Conservation (phyloP, 495 filamentous ascomycete species). For the Rostrohypoxylon terebratum region DNA sequence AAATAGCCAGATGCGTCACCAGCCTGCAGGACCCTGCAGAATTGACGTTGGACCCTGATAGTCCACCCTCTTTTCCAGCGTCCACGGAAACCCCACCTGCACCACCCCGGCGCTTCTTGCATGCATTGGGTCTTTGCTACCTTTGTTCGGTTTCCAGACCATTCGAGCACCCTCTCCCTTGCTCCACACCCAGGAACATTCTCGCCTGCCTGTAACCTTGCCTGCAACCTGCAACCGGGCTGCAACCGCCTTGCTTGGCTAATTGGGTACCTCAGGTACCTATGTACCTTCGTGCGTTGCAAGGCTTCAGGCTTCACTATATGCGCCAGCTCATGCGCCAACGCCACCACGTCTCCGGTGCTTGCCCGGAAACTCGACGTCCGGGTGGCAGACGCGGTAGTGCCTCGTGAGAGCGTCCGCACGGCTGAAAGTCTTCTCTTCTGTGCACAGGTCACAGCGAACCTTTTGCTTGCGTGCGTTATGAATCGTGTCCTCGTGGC, state of each 20-base stretch:
- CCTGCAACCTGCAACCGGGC: constrained; percentile 8
- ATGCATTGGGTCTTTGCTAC: constrained; percentile 30
- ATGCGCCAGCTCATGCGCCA: constrained; percentile 42
- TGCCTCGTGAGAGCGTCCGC: constrained; percentile 93
- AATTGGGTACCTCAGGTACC: constrained; percentile 5
- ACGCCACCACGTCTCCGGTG: constrained; percentile 56
- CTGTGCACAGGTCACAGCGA: constrained; percentile 93
- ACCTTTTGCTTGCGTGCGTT: constrained; percentile 95
- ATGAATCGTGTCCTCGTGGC: constrained; percentile 98
- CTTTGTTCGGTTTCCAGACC: constrained; percentile 30
- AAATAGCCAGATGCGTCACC: constrained; percentile 41
- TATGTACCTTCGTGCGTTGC: constrained; percentile 6
- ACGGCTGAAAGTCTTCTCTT: constrained; percentile 95
- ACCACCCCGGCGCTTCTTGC: constrained; percentile 16
- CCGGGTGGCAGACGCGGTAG: constrained; percentile 89
- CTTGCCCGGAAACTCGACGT: constrained; percentile 83
- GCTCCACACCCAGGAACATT: constrained; percentile 21
- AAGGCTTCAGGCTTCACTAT: constrained; percentile 11
- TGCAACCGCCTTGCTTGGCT: constrained; percentile 25
- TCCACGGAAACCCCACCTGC: constrained; percentile 37
- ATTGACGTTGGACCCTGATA: constrained; percentile 51
- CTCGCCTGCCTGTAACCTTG: constrained; percentile 7
- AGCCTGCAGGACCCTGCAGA: constrained; percentile 52
- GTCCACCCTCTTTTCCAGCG: constrained; percentile 35
- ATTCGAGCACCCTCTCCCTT: constrained; percentile 23